A percentile compares a stretch with the other conserved stretches of the same genome.
Evolutionary conservation across 495 filamentous ascomycete genomes (phyloP).

Genomic region (Lasiosphaeriaceae sp.): DNA sequence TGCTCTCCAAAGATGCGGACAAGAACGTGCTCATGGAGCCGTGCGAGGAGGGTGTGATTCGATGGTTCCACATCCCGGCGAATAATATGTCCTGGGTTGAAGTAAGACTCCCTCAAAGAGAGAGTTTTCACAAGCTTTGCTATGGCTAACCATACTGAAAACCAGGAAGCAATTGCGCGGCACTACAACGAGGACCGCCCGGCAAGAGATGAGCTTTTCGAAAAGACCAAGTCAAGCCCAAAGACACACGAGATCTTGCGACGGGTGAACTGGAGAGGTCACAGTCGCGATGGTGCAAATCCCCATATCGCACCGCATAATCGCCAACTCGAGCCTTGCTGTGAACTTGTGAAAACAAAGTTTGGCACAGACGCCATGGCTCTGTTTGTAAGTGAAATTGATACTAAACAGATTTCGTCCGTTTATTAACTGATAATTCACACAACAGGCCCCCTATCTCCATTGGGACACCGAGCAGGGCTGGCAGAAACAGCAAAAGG

Average conservation of each 20-base stretch:
- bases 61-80: conserved; percentile 13
- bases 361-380: neutral
- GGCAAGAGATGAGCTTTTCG: conserved; percentile 9
- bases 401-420: too few species aligned
- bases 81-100: conserved; percentile 15
- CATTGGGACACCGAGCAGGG: conserved; percentile 15
- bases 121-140: too few species aligned
- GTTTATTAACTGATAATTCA: too few species aligned
- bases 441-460: conserved; percentile 9
- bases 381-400: neutral
- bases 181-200: conserved; percentile 15
- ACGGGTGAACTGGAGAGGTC: conserved; percentile 13
- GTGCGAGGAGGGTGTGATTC: conserved; percentile 11
- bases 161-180: conserved; percentile 11
- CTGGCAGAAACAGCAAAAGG: conserved; percentile 6
- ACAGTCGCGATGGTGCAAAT: conserved; percentile 7
- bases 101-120: neutral
- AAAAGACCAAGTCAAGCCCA: conserved; percentile 5
- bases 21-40: conserved; percentile 4
- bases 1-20: conserved; percentile 9
- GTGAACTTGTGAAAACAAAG: conserved; percentile 6
- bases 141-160: neutral
- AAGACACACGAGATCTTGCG: conserved; percentile 15
- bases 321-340: conserved; percentile 6
- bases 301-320: conserved; percentile 10